These are phyloP conservation scores for Venturia carpophila DNA, from an alignment of 2,329 filamentous ascomycete species.

Conservation along the genomic window DNA sequence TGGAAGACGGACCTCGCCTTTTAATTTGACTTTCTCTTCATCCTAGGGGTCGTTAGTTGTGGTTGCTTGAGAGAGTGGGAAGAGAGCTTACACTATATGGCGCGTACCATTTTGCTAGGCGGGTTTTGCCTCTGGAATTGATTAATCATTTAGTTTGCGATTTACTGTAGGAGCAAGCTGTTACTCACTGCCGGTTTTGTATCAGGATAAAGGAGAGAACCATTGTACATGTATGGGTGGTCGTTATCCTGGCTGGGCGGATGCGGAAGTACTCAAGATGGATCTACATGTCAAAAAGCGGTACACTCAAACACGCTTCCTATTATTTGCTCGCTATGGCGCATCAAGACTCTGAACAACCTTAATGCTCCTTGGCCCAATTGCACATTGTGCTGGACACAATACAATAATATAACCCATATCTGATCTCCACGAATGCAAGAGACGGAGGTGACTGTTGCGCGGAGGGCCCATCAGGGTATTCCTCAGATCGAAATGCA, in stretches of 20 bases:
- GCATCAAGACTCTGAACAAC: too few relatives aligned
- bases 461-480: too few relatives aligned
- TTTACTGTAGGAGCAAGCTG: conserved; percentile 15
- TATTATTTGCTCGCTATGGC: too few relatives aligned
- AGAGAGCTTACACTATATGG: conserved; percentile 64
- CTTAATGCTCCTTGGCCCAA: too few relatives aligned
- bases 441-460: too few relatives aligned
- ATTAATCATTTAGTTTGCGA: not conserved
- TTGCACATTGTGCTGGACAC: too few relatives aligned
- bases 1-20: conserved; percentile 68
- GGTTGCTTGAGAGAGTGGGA: not conserved
- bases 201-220: conserved; percentile 84
- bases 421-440: too few relatives aligned
- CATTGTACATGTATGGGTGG: conserved; percentile 29
- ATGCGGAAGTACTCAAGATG: not conserved
- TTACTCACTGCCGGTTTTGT: conserved; percentile 71
- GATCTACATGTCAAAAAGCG: not conserved
- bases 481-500: too few relatives aligned
- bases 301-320: too few relatives aligned
- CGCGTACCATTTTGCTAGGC: conserved; percentile 97
- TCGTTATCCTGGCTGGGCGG: not conserved
- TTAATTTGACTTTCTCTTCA: conserved; percentile 98
- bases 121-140: conserved; percentile 77
- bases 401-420: too few relatives aligned
- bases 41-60: conserved; percentile 46